Evolutionary conservation across 768 basidiomycete species (phyloP).

Genomic region (Psilocybe azurescens): DNA sequence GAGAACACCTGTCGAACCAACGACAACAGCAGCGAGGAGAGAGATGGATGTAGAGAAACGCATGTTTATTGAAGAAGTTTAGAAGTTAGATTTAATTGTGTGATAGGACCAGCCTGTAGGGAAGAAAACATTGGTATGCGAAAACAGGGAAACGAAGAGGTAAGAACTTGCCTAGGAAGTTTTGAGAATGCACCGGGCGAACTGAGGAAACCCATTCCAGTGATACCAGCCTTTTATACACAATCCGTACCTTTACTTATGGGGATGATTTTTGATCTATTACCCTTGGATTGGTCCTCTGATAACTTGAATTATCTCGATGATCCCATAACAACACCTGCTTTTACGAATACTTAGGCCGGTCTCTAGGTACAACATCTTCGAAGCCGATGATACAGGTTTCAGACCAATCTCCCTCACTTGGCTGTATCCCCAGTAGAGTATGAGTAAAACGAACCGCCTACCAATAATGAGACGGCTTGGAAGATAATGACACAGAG

Average conservation of each 20-base stretch:
- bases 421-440: too few species aligned
- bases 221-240: conserved; percentile 1
- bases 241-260: not conserved
- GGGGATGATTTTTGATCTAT: not conserved
- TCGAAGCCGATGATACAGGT: too few species aligned
- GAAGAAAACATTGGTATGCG: not conserved
- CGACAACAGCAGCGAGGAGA: conserved; percentile 17
- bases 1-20: conserved; percentile 16
- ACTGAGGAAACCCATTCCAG: not conserved
- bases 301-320: too few species aligned
- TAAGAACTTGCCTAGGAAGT: conserved; percentile 3
- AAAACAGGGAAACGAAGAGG: not conserved
- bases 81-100: conserved; percentile 6
- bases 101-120: conserved; percentile 17
- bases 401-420: not conserved
- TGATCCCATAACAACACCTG: too few species aligned
- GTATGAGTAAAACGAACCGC: too few species aligned
- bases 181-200: conserved; percentile 10
- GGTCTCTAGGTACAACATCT: too few species aligned
- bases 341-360: too few species aligned
- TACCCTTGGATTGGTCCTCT: too few species aligned
- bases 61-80: conserved; percentile 15
- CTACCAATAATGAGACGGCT: too few species aligned
- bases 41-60: conserved; percentile 18
- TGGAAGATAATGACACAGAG: too few species aligned